Base-by-base conservation (phyloP, 495 filamentous ascomycete species). In the Lasiosphaeriaceae sp. region DNA sequence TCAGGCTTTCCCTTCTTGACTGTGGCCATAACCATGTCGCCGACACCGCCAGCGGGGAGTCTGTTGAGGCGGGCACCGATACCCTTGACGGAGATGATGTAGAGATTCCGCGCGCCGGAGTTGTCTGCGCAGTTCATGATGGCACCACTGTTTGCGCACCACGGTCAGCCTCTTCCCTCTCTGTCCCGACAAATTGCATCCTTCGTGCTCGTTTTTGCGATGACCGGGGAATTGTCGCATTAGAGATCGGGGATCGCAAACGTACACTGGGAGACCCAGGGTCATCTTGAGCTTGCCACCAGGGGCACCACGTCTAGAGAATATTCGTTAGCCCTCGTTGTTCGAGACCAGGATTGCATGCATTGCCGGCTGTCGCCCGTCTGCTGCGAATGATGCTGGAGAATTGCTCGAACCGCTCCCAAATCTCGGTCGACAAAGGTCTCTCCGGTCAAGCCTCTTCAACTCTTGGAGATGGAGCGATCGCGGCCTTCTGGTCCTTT, bases 221-320 rank as follows among this genome's bases (percentile, higher is more conserved):
- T 22, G 8, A 41, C 19, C 31, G 11, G 35, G 55, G 35, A 20
- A 45, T 60, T 20, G 59, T 11, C 24, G 22, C 35, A 29, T 4
- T 12, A 26, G 26, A 52, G 19, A 29, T 20, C 29, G 48, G 17
- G 51, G 61, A 8, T 19, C 3, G 47, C 55, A 60, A 55, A 90
- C 92, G 78, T 93, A 97, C 93, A 92, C 89, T 77, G 94, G 94
- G 70, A 98, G 90, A 96, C 89, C 94, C 78, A 98, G 90, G 75
- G 94, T 96, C 94, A 98, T 98, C 88, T 96, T 98, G 63, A 98
- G 87, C 89, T 98, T 98, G 89, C 96, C 96, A 83, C 94, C 95
- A 66, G 92, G 85, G 83, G 89, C 88, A 88, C 88, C 89, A 83
- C 90, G 90, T 71, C 92, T 83, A 55, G 58, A 44, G 21, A 52